phyloP scores from a whole-genome alignment of 139 green algal species.

The Raphidocelis subcapitata region DNA sequence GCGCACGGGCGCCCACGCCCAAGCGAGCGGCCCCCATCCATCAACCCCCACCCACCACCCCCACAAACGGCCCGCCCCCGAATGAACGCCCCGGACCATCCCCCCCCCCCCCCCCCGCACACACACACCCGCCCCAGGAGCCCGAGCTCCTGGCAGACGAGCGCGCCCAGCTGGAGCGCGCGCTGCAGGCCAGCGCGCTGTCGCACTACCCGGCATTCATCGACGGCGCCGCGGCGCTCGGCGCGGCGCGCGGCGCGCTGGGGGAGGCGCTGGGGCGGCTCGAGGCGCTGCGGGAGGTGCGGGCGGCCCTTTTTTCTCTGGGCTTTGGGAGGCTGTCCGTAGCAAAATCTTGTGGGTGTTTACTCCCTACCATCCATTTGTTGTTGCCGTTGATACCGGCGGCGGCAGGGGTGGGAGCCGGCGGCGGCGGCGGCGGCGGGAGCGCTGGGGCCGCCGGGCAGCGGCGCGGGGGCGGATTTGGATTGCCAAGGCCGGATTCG shows the following conservation, averaged over 20 bases:
- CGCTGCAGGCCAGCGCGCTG: conserved; percentile 43
- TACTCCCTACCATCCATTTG: too few relatives aligned
- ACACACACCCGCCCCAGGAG: conserved; percentile 48
- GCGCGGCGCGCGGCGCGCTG: conserved; percentile 44
- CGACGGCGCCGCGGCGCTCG: conserved; percentile 42
- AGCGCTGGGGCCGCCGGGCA: too few relatives aligned
- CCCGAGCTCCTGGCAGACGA: conserved; percentile 89
- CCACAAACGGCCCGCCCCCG: not conserved
- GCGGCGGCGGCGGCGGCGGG: too few relatives aligned
- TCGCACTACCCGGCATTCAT: conserved; percentile 53
- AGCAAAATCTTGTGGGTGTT: too few relatives aligned
- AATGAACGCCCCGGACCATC: not conserved
- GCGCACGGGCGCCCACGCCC: too few relatives aligned
- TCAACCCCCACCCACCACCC: too few relatives aligned
- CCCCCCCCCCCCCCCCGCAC: not conserved
- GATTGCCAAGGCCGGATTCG: too few relatives aligned
- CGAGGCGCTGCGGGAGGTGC: conserved; percentile 38
- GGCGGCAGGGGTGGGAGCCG: too few relatives aligned
- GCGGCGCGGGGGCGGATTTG: too few relatives aligned
- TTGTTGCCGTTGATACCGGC: too few relatives aligned
- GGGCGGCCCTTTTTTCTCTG: not conserved
- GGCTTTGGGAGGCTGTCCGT: not conserved
- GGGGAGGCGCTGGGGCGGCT: conserved; percentile 34
- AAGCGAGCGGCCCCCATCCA: too few relatives aligned
- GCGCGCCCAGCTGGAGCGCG: conserved; percentile 68